Base-by-base conservation (phyloP, 1,284 basidiomycete species). In the Puccinia horiana region DNA sequence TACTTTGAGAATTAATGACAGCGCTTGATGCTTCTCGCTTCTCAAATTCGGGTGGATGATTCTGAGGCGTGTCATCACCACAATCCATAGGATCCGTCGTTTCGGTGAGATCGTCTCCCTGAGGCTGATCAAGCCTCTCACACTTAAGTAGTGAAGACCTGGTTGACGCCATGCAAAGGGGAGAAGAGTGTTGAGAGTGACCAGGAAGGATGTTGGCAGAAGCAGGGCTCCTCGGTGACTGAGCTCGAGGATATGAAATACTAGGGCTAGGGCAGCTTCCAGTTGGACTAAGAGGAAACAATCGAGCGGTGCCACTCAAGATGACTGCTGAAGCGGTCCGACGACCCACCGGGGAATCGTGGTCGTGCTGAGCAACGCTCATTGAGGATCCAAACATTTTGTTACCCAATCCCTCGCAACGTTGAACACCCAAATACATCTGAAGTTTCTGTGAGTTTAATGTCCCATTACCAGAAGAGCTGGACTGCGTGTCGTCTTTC, bases 321-420 rank as follows among this genome's bases (percentile, higher is more conserved):
- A 73, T 52, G 29, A 35, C 29, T 3, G 29, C 70, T 40, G 70
- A 73, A 37, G 47, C 37, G 14, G 70, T 18, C n/a, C 70, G 49
- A 52, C 70, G 70, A 54, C 70, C 29, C 20, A 73, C 47, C 16
- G 70, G 49, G 26, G 56, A 58, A 23, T 61, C 58, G 18, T 37
- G 23, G n/a, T n/a, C 1, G 40, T 44, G 74, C 40, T 73, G 74
- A 40, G 29, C 26, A 61, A 76, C 29, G n/a, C 37, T 61, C 6
- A 81, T 81, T n/a, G 67, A 37, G 29, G 79, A 81, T 2, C 69
- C 70, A 20, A 81, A 81, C 79, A 81, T 81, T 40, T 81, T 81
- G 58, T 61, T 73, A n/a, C 79, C 79, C 11, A 81, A 56, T 42
- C 79, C 79, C 18, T 72, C 47, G 61, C 79, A 81, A 23, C 79